A percentile compares a stretch with the other conserved stretches of the same genome.
Evolutionary conservation across 139 green algal species (phyloP).

Genomic region (Haematococcus lacustris): DNA sequence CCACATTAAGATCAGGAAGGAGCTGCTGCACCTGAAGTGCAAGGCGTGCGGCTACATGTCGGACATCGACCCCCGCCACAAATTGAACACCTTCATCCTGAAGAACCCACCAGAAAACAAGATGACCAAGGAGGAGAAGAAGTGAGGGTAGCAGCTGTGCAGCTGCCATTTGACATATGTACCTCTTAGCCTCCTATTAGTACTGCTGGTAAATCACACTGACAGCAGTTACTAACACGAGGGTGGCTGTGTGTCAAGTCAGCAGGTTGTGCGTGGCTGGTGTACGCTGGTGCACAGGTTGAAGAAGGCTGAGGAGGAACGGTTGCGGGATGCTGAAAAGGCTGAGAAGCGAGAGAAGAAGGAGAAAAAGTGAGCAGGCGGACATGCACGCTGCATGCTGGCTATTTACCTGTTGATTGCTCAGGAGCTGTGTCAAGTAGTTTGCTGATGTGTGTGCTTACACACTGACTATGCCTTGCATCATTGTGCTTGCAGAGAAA

Average conservation of each 20-base stretch:
- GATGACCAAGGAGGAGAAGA: slow-evolving; percentile 84
- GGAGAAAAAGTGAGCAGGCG: slow-evolving; percentile 33
- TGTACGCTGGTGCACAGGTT: slow-evolving; percentile 36
- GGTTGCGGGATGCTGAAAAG: slow-evolving; percentile 57
- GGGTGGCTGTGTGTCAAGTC: background rate
- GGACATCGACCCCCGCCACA: slow-evolving; percentile 91
- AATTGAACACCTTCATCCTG: slow-evolving; percentile 97
- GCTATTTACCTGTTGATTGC: background rate
- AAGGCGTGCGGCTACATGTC: slow-evolving; percentile 77
- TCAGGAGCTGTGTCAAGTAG: background rate
- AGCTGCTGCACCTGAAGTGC: slow-evolving; percentile 78
- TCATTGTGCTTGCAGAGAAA: slow-evolving; percentile 3
- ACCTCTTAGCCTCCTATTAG: background rate
- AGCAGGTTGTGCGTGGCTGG: background rate
- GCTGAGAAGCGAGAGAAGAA: slow-evolving; percentile 64
- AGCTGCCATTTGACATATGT: background rate
- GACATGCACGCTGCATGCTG: background rate
- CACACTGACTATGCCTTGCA: background rate
- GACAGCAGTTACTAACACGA: background rate
- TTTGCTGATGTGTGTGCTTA: background rate
- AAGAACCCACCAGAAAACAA: slow-evolving; percentile 96
- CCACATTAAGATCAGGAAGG: slow-evolving; percentile 80
- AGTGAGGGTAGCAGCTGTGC: slow-evolving; percentile 38
- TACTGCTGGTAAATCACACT: background rate
- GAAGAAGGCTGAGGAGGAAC: slow-evolving; percentile 88